These are phyloP conservation scores for Ascocoryne sarcoides DNA, from an alignment of 2,329 filamentous ascomycete genomes.

Conservation along the genomic window DNA sequence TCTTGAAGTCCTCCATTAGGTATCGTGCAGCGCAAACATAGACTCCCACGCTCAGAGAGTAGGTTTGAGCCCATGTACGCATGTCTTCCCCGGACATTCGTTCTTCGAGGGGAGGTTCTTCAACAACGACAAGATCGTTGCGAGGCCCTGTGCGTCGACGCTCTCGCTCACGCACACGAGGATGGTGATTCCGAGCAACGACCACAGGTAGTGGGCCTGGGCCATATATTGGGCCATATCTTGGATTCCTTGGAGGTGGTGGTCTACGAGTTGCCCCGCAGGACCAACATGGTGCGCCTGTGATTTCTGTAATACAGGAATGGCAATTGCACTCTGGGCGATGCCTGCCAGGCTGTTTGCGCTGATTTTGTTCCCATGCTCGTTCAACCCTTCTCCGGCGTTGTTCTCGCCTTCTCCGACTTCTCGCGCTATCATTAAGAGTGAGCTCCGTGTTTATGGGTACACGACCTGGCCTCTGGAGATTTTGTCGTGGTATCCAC, in stretches of 20 bases:
- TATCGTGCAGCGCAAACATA: constrained; percentile 42
- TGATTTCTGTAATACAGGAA: constrained; percentile 29
- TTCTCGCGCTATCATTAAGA: constrained; percentile 20
- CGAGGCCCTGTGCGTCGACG: constrained; percentile 14
- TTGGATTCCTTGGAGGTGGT: constrained; percentile 18
- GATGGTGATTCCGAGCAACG: constrained; percentile 10
- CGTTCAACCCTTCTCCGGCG: constrained; percentile 30
- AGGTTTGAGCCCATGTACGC: constrained; percentile 38
- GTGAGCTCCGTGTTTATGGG: constrained; percentile 4
- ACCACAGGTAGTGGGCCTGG: constrained; percentile 15
- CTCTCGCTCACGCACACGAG: constrained; percentile 13
- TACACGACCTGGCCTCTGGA: too few relatives aligned
- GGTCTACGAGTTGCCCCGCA: constrained; percentile 30
- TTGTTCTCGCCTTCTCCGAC: constrained; percentile 28
- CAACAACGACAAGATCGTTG: constrained; percentile 10
- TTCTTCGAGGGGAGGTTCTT: constrained; percentile 15
- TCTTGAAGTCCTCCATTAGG: constrained; percentile 38
- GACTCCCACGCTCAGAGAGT: constrained; percentile 39
- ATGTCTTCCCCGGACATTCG: constrained; percentile 36
- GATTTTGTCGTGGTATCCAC: too few relatives aligned
- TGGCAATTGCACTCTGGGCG: constrained; percentile 37
- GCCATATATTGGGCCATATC: neutral
- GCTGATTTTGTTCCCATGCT: constrained; percentile 31
- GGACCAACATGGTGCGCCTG: constrained; percentile 35
- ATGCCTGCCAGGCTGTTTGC: constrained; percentile 38